Percentiles rank a stretch among this genome's conserved stretches.
phyloP scores from a whole-genome alignment of 2,329 filamentous ascomycete species.

The Furcasterigmium sp. region DNA sequence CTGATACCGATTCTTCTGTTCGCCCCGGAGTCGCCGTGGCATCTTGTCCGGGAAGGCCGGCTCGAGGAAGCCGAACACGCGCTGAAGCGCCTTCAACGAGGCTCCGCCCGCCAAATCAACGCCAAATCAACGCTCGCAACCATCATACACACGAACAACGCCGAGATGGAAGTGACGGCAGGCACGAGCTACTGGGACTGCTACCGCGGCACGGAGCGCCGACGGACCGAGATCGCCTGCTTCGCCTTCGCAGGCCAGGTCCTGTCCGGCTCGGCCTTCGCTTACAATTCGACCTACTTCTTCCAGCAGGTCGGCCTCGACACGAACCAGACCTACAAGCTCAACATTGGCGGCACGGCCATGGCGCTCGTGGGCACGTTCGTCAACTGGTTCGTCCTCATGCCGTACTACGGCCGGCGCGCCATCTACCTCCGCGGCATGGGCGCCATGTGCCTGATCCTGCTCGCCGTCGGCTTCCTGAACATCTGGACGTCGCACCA shows the following conservation, averaged over 20 bases:
- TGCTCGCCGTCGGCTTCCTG: slow-evolving; percentile 32
- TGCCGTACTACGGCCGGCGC: slow-evolving; percentile 32
- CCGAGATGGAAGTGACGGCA: slow-evolving; percentile 23
- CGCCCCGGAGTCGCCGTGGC: slow-evolving; percentile 40
- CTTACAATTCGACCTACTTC: slow-evolving; percentile 30
- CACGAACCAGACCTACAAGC: slow-evolving; percentile 15
- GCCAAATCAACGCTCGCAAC: slow-evolving; percentile 30
- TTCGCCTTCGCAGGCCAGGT: slow-evolving; percentile 22
- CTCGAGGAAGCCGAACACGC: slow-evolving; percentile 22
- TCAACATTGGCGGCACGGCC: slow-evolving; percentile 24
- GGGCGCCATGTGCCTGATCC: slow-evolving; percentile 25
- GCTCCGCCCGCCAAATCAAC: slow-evolving; percentile 16
- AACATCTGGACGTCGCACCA: slow-evolving; percentile 29
- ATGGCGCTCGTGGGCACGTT: slow-evolving; percentile 35
- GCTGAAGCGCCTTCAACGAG: slow-evolving; percentile 17
- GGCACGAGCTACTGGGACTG: slow-evolving; percentile 33
- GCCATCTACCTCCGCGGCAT: slow-evolving; percentile 34
- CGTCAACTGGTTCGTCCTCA: slow-evolving; percentile 32
- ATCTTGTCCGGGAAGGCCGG: slow-evolving; percentile 34
- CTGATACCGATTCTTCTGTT: slow-evolving; percentile 28
- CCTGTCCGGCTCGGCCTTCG: slow-evolving; percentile 21
- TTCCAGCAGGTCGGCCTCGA: slow-evolving; percentile 26
- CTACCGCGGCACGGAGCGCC: slow-evolving; percentile 33
- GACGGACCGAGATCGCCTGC: slow-evolving; percentile 30
- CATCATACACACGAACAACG: slow-evolving; percentile 36